Percentiles rank a stretch among this genome's conserved stretches.
Evolutionary conservation across 2,329 filamentous ascomycete species (phyloP).

Genomic region (Aspergillus sp.): DNA sequence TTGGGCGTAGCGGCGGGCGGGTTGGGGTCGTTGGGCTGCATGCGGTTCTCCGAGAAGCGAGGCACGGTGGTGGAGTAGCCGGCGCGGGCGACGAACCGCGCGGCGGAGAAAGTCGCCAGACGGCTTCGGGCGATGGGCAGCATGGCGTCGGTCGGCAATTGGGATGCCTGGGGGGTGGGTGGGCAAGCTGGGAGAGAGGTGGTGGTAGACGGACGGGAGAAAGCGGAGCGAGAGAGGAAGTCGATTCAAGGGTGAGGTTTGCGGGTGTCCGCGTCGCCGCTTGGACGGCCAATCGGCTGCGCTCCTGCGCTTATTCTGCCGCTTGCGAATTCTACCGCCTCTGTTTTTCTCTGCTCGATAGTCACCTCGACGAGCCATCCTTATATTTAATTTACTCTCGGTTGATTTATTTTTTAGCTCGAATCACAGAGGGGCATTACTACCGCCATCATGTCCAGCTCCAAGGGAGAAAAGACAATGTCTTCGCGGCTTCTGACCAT

Average conservation of each 20-base stretch:
- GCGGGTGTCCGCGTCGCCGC: slow-evolving; percentile 23
- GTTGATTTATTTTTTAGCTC: not conserved
- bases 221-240: slow-evolving; percentile 10
- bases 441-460: slow-evolving; percentile 30
- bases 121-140: slow-evolving; percentile 45
- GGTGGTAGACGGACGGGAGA: slow-evolving; percentile 19
- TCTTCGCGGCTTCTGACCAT: slow-evolving; percentile 87
- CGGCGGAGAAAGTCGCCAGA: slow-evolving; percentile 46
- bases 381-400: not conserved
- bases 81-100: slow-evolving; percentile 32
- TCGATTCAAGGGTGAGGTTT: slow-evolving; percentile 30
- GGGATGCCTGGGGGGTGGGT: slow-evolving; percentile 12
- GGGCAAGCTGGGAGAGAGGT: slow-evolving; percentile 9
- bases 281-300: slow-evolving; percentile 24
- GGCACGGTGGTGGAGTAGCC: slow-evolving; percentile 45
- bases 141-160: slow-evolving; percentile 37
- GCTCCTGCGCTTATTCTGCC: slow-evolving; percentile 20
- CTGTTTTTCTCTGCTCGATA: slow-evolving; percentile 9
- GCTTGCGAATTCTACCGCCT: slow-evolving; percentile 15
- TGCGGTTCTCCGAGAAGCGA: slow-evolving; percentile 40
- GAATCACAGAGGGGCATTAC: not conserved
- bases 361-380: not conserved
- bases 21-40: slow-evolving; percentile 60
- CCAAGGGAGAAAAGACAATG: slow-evolving; percentile 67
- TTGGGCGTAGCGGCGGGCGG: slow-evolving; percentile 47